These are phyloP conservation scores for Apiospora saccharicola DNA, from an alignment of 2,329 filamentous ascomycete genomes.

Conservation along the genomic window DNA sequence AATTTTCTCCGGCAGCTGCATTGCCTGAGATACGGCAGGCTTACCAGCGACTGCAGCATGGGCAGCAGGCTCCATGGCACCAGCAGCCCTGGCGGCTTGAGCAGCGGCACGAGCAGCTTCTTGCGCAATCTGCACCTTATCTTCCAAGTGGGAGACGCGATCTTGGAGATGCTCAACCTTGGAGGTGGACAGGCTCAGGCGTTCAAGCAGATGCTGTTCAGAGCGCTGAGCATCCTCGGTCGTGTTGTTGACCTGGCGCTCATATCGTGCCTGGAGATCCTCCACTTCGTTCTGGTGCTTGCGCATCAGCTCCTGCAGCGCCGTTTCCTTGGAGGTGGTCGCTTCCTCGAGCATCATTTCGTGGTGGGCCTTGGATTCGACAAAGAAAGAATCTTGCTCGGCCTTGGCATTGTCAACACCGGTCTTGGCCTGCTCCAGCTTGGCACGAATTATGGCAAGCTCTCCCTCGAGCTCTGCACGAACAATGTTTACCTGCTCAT, in stretches of 20 bases:
- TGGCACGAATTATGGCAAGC: slow-evolving; percentile 71
- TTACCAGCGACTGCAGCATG: slow-evolving; percentile 54
- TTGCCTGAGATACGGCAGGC: slow-evolving; percentile 47
- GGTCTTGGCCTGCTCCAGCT: slow-evolving; percentile 77
- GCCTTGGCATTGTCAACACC: slow-evolving; percentile 80
- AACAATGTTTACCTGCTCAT: slow-evolving; percentile 84
- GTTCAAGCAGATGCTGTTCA: slow-evolving; percentile 82
- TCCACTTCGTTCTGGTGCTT: slow-evolving; percentile 75
- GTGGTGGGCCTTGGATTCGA: slow-evolving; percentile 78
- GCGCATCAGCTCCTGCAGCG: slow-evolving; percentile 44
- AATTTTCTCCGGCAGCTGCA: slow-evolving; percentile 79
- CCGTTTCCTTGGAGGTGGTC: slow-evolving; percentile 51
- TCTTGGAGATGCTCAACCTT: slow-evolving; percentile 89
- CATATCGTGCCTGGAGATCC: slow-evolving; percentile 78
- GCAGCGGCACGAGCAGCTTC: slow-evolving; percentile 74
- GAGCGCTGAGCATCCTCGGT: slow-evolving; percentile 83
- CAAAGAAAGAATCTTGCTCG: slow-evolving; percentile 79
- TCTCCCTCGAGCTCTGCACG: slow-evolving; percentile 85
- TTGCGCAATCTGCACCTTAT: slow-evolving; percentile 89
- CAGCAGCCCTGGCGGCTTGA: slow-evolving; percentile 42
- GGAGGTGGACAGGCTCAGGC: slow-evolving; percentile 81
- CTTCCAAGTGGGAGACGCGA: slow-evolving; percentile 83
- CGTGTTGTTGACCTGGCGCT: slow-evolving; percentile 74
- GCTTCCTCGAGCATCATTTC: slow-evolving; percentile 88
- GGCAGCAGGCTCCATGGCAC: slow-evolving; percentile 50